Evolutionary conservation across 176 grass and related monocot genomes (phyloP), one percentile per base, ranked within the genome.

Genomic region (Luzula sylvatica): DNA sequence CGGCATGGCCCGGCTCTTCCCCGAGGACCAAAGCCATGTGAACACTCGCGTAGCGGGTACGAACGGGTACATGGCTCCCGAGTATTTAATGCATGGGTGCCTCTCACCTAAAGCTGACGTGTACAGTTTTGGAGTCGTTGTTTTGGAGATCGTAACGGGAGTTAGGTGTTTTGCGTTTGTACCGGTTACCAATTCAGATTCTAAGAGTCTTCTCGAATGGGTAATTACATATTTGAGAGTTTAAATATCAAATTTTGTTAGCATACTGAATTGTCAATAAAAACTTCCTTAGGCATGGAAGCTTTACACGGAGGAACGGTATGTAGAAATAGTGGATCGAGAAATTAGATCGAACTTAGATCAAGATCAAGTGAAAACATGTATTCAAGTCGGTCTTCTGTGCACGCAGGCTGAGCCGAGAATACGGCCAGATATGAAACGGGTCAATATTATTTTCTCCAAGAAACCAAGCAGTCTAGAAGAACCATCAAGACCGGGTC

Each of bases 91-190:
- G 76, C 69, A 73, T 26, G 76, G 76, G 5, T 11, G 2, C 7
- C 57, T 80, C 49, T 80, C 76, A 2, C 59, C 69, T 58, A 80
- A 80, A 51, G 69, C 69, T 0, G 76, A 80, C 38, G 76, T 73
- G 7, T 80, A 65, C 61, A 80, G 76, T 65, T 73, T 73, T 26
- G 76, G 76, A 2, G 55, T 80, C 11, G 40, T 80, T 4, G 11
- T 73, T 9, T 55, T 80, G 22, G 76, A 80, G 41, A 7, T 80
- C 24, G 21, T 80, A 46, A 49, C 46, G 0, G 76, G 76, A 25
- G 19, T 18, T 1, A 58, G 26, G 40, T 72, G 61, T 14, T 38
- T 55, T 11, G 12, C 46, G 14, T 73, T 68, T 58, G 14, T 39
- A 9, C 52, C 58, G 11, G 42, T 47, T 17, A 46, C 60, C 8